Evolutionary conservation across 2,329 filamentous ascomycete species (phyloP), one percentile per base, ranked within the genome.

Genomic region (Plenodomus biglobosus): DNA sequence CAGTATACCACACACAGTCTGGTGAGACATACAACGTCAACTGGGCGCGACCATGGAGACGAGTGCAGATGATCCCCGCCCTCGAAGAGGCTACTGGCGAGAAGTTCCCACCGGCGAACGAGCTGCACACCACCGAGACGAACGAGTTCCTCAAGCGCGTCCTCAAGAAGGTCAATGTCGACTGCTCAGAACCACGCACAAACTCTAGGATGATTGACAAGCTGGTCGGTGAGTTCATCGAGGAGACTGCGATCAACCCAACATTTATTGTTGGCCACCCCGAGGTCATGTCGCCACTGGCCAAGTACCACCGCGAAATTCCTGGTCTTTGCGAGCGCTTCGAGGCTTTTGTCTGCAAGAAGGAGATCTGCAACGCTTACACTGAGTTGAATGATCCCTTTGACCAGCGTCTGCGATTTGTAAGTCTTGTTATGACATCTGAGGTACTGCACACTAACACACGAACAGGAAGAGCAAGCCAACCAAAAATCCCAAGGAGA

Each of bases 321-420:
- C 82, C 86, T 44, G 94, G 61, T 63, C 59, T 99, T 89, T 96
- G 91, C 72, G 94, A 99, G 79, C 88, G 94, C 46, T 97, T 97
- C 73, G 94, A 99, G 76, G 92, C 90, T 10, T 99, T 99, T 61
- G 94, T 96, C 38, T 91, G 87, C 80, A 95, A 91, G 81, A 95
- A 94, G 83, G 92, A 97, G 73, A 96, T 97, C 61, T 87, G 87
- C 66, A 97, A 99, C 69, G 92, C 92, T 5, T 95, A 96, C 77
- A 97, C 92, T 34, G 94, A 99, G 84, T 86, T 99, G 82, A 95
- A 95, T 80, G 90, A 96, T 66, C 91, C 92, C 47, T 92, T 95
- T 66, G 92, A 96, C 74, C 94, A 99, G 79, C 85, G 94, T 53
- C 77, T 62, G 44, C 53, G 64, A 95, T 71, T 71, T 41, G 91